These are phyloP conservation scores for Gaultheria prostrata DNA, from an alignment of 148 eudicot species.

Conservation along the genomic window DNA sequence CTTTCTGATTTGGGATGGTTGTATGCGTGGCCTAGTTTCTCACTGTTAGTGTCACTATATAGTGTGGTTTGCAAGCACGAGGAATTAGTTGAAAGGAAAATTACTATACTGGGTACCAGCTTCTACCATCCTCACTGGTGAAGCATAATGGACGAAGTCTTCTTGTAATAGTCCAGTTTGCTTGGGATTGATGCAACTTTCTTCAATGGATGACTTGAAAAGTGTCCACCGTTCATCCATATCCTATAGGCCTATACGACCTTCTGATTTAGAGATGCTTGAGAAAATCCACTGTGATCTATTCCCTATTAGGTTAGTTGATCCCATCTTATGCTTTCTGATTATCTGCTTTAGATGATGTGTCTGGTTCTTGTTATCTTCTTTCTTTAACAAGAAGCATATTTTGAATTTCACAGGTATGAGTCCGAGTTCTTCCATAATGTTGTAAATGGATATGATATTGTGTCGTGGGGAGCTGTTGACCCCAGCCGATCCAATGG, in stretches of 20 bases:
- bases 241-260: conserved; percentile 65
- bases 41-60: background rate
- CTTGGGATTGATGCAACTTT: conserved; percentile 45
- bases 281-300: conserved; percentile 70
- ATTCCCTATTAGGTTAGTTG: conserved; percentile 74
- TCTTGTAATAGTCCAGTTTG: conserved; percentile 21
- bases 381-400: conserved; percentile 10
- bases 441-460: conserved; percentile 65
- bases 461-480: conserved; percentile 97
- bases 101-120: conserved; percentile 5
- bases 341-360: conserved; percentile 13
- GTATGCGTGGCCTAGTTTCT: conserved; percentile 2
- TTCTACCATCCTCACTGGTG: conserved; percentile 24
- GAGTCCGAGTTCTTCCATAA: conserved; percentile 82
- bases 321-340: conserved; percentile 1
- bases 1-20: background rate
- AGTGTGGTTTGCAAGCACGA: background rate
- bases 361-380: background rate
- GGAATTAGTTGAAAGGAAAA: conserved; percentile 8
- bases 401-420: conserved; percentile 48
- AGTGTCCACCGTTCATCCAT: conserved; percentile 51
- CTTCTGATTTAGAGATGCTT: conserved; percentile 67
- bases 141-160: conserved; percentile 48
- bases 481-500: conserved; percentile 65
- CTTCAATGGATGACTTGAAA: conserved; percentile 65